phyloP scores from a whole-genome alignment of 495 filamentous ascomycete species.

The Bacidia gigantensis region DNA sequence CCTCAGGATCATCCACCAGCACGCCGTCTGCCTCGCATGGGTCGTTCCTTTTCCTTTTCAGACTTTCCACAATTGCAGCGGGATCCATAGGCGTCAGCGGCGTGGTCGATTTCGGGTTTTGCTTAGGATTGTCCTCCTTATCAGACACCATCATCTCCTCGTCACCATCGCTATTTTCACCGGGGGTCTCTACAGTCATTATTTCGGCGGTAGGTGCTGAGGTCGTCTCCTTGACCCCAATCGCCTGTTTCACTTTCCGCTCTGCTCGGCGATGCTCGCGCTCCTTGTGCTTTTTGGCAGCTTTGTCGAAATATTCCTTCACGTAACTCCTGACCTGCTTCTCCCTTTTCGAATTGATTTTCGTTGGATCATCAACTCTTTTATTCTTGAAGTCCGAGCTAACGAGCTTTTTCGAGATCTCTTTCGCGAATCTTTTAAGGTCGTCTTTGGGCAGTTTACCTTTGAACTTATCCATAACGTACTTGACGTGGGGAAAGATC shows the following conservation, averaged over 20 bases:
- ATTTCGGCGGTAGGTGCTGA: background rate
- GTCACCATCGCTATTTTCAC: constrained; percentile 27
- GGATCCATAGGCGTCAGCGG: constrained; percentile 20
- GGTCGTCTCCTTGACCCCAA: background rate
- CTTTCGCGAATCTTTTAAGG: constrained; percentile 74
- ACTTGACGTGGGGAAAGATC: constrained; percentile 72
- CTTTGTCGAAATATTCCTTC: constrained; percentile 75
- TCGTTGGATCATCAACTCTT: constrained; percentile 69
- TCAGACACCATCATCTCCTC: constrained; percentile 42
- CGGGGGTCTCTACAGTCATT: constrained; percentile 16
- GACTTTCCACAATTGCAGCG: constrained; percentile 24
- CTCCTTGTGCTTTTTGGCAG: constrained; percentile 56
- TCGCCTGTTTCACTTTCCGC: constrained; percentile 24
- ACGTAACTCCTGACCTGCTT: constrained; percentile 70
- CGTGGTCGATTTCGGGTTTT: constrained; percentile 19
- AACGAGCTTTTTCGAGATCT: constrained; percentile 76
- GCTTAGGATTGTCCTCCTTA: constrained; percentile 17
- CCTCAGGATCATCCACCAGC: constrained; percentile 18
- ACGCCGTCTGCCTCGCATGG: constrained; percentile 20
- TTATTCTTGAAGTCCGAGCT: constrained; percentile 78
- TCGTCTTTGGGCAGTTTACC: constrained; percentile 75
- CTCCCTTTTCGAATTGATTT: constrained; percentile 62
- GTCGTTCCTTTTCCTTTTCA: constrained; percentile 49
- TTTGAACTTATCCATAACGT: constrained; percentile 73
- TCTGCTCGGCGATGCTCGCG: constrained; percentile 52